A percentile compares a stretch with the other conserved stretches of the same genome.
These are phyloP conservation scores for Sclerotinia glacialis DNA, from an alignment of 2,329 filamentous ascomycete genomes.

Conservation along the genomic window DNA sequence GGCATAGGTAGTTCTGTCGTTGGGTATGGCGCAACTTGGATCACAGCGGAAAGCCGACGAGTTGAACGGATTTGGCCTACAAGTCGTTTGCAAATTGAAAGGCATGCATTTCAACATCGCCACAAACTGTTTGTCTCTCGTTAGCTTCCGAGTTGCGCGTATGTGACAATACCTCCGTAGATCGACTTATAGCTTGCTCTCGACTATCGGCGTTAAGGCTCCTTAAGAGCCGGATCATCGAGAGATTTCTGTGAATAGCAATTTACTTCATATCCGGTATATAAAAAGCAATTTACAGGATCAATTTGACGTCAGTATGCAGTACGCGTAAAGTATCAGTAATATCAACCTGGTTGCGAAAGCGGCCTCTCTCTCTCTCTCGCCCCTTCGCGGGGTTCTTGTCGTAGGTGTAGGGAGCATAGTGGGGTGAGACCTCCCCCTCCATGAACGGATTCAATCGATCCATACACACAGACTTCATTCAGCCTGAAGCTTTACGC, in stretches of 20 bases:
- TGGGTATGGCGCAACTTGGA: constrained; percentile 5
- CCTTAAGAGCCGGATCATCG: constrained; percentile 11
- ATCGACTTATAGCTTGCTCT: not conserved
- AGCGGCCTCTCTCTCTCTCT: constrained; percentile 13
- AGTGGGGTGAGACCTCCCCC: constrained; percentile 7
- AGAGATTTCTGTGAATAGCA: not conserved
- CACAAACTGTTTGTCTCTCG: not conserved
- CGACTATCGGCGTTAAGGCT: not conserved
- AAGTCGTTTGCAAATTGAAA: not conserved
- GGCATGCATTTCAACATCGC: constrained; percentile 1
- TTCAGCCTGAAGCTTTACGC: constrained; percentile 19
- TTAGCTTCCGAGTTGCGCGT: not conserved
- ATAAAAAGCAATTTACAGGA: not conserved
- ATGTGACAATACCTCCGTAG: not conserved
- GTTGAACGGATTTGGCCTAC: constrained; percentile 1
- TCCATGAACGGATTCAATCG: not conserved
- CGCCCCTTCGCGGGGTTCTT: constrained; percentile 14
- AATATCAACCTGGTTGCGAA: constrained; percentile 12
- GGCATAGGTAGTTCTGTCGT: constrained; percentile 1
- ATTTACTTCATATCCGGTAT: not conserved
- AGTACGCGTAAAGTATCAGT: not conserved
- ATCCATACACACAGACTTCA: constrained; percentile 19
- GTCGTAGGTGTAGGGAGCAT: not conserved
- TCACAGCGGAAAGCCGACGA: constrained; percentile 5
- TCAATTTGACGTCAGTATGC: constrained; percentile 15